Percentiles rank a stretch among this genome's conserved stretches.
These are phyloP conservation scores for Pythium periplocum DNA, from an alignment of 352 stramenopile species.

Conservation along the genomic window DNA sequence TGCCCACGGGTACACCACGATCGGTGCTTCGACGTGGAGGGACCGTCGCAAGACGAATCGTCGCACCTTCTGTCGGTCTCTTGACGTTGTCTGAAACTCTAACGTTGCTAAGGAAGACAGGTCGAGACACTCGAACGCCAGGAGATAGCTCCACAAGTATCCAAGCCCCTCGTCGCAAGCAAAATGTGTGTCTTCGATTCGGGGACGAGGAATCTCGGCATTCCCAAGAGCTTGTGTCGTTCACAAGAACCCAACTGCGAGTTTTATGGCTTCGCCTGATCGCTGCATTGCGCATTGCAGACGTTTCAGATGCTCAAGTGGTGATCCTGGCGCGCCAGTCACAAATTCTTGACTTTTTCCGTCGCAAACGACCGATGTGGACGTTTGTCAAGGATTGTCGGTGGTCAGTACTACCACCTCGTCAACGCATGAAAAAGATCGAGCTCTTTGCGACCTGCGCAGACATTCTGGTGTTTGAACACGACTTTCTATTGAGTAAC, in stretches of 20 bases:
- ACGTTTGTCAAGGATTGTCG: slow-evolving; percentile 35
- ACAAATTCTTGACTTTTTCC: slow-evolving; percentile 20
- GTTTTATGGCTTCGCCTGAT: slow-evolving; percentile 20
- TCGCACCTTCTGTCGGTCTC: slow-evolving; percentile 1
- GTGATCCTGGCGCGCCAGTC: slow-evolving; percentile 25
- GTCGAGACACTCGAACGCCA: not conserved
- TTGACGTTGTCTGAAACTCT: slow-evolving; percentile 16
- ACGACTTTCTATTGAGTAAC: slow-evolving; percentile 25
- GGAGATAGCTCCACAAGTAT: not conserved
- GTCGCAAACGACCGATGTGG: slow-evolving; percentile 22
- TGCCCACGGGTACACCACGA: slow-evolving; percentile 1
- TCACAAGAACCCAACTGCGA: slow-evolving; percentile 16
- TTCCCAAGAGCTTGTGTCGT: slow-evolving; percentile 2
- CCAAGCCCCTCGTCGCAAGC: no score
- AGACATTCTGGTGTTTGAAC: slow-evolving; percentile 26
- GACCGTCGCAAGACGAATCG: not conserved
- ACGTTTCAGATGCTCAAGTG: slow-evolving; percentile 17
- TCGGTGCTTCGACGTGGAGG: not conserved
- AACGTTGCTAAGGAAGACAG: not conserved
- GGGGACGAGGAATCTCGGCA: slow-evolving; percentile 18
- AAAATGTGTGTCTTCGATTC: slow-evolving; percentile 4
- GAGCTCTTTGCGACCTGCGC: slow-evolving; percentile 19
- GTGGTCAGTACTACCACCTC: slow-evolving; percentile 9
- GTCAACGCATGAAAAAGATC: slow-evolving; percentile 20
- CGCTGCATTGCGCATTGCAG: slow-evolving; percentile 25